Evolutionary conservation across 129 eudicot genomes (phyloP), one percentile per base, ranked within the genome.

Genomic region (Saposhnikovia divaricata): DNA sequence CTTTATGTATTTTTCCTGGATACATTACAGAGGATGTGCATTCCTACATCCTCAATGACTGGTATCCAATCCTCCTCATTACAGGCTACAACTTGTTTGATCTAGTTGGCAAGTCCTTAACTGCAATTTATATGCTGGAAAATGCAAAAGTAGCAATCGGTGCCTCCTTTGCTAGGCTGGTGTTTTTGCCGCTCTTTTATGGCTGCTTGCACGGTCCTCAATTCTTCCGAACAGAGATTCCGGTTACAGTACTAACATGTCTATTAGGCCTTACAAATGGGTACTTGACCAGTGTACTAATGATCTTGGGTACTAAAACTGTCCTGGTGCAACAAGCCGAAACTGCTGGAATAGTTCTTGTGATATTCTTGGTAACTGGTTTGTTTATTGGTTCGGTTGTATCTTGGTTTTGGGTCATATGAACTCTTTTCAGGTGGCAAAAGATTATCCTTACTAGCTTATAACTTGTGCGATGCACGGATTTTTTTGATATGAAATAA

Each of bases 321-420:
- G 99, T 95, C 57, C 91, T 48, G 61, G 83, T 95, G 55, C 97
- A 90, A 72, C 96, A 95, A 63, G 89, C 98, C 0, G 98, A 92
- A 85, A 90, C 86, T n/a, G 97, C 98, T 6, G 98, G 98, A 86
- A 95, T 79, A 34, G 91, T 95, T 78, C 81, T 90, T 19, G 96
- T 89, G 68, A 80, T 95, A 87, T 95, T 90, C 87, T 90, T 95
- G 80, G 89, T 86, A 23, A 73, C 87, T 39, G 98, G 98, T 78
- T 79, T 95, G 87, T 93, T 91, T 1, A 74, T 75, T 80, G 99
- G 99, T 59, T 95, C 97, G 12, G 78, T 92, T 55, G 96, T 92
- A 48, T 87, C 96, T 43, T 95, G 99, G 97, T 92, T 92, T 73
- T 95, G 99, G 99, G 96, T 95, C 82, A 85, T 92, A 77, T 95